phyloP scores from a whole-genome alignment of 2,329 filamentous ascomycete species.

The Hymenoscyphus scutula region DNA sequence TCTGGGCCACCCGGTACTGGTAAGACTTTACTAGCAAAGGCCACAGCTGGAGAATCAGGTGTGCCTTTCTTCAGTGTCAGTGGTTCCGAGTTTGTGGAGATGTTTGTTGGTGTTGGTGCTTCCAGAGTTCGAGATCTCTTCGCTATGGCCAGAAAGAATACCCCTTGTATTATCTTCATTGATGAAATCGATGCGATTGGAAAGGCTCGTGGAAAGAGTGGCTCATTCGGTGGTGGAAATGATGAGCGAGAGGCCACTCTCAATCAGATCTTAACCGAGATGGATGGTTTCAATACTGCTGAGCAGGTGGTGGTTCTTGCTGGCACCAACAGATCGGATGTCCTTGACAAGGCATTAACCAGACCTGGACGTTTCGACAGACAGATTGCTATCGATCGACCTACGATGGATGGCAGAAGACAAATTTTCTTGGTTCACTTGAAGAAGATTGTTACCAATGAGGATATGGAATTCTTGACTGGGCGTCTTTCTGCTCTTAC shows the following conservation, averaged over 20 bases:
- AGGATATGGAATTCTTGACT: slow-evolving; percentile 82
- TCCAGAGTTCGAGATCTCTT: slow-evolving; percentile 95
- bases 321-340: slow-evolving; percentile 92
- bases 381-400: slow-evolving; percentile 91
- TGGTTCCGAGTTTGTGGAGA: slow-evolving; percentile 98
- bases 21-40: slow-evolving; percentile 96
- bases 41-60: slow-evolving; percentile 92
- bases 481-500: slow-evolving; percentile 89
- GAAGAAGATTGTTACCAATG: slow-evolving; percentile 88
- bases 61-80: slow-evolving; percentile 99
- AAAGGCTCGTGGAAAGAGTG: slow-evolving; percentile 79
- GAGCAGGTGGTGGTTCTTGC: slow-evolving; percentile 96
- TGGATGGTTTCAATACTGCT: slow-evolving; percentile 97
- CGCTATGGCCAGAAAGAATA: slow-evolving; percentile 89
- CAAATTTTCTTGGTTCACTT: slow-evolving; percentile 96
- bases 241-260: slow-evolving; percentile 96
- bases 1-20: slow-evolving; percentile 97
- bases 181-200: slow-evolving; percentile 99
- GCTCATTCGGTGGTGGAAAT: slow-evolving; percentile 80
- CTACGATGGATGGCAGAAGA: slow-evolving; percentile 93
- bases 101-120: slow-evolving; percentile 98
- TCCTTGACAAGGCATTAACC: slow-evolving; percentile 94
- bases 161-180: slow-evolving; percentile 98
- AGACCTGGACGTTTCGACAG: slow-evolving; percentile 94
- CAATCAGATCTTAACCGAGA: slow-evolving; percentile 97